Base-by-base conservation (phyloP, 106 monocot species). In the Dioscorea alata region DNA sequence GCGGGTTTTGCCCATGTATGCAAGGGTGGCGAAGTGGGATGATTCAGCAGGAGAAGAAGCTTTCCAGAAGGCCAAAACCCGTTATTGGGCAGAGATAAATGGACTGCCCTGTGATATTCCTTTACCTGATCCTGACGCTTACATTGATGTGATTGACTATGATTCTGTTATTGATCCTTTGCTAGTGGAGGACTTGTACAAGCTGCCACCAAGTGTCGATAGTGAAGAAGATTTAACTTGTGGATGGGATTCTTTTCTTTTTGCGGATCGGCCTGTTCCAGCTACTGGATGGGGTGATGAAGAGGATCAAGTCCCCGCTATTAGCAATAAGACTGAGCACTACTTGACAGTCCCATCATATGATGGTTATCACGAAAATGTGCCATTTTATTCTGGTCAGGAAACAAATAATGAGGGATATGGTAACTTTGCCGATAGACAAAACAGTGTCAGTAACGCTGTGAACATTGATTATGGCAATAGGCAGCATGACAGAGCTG, bases 21-120 rank as follows among this genome's bases (percentile, higher is more conserved):
- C 18, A 14, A 52, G 23, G 3, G 51, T 67, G 50, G n/a, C 52
- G 14, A 13, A 67, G 24, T 67, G 67, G 67, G 51, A 67, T 67
- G 67, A 67, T 52, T 51, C 67, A 15, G 67, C 67, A 52, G 67
- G 67, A n/a, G n/a, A 50, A 23, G 67, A 67, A 12, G 67, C 67
- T 31, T 53, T 67, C 14, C 9, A 17, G 16, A 23, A 20, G 22
- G 67, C 67, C 51, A 67, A 67, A 51, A 21, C 67, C 19, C 67
- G 67, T 24, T 67, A 14, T 51, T 67, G 19, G 19, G 67, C 67
- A 53, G 67, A 67, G 22, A 52, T 67, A 13, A 51, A 50, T 53
- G 67, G 67, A 23, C 22, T 51, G 1, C 51, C 18, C 25, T 48
- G 7, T 23, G 21, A 52, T 25, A 51, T 28, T 25, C 67, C 67